Percentiles rank a stretch among this genome's conserved stretches.
These are phyloP conservation scores for Akanthomyces dipterigenus DNA, from an alignment of 2,329 filamentous ascomycete species.

Conservation along the genomic window DNA sequence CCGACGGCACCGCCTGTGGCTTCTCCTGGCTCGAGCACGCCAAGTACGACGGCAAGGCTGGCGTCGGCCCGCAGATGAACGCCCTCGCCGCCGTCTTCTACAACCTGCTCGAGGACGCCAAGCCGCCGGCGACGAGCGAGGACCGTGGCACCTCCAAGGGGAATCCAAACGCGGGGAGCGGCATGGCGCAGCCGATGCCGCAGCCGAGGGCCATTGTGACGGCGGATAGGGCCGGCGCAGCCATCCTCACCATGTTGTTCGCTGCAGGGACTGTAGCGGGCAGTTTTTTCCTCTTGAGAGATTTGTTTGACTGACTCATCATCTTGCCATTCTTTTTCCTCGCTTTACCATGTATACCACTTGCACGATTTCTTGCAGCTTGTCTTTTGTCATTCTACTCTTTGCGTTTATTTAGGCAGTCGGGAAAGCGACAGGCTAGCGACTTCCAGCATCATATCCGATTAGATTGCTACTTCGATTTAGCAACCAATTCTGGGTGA, in stretches of 20 bases:
- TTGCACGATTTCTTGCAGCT: background rate
- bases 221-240: conserved; percentile 47
- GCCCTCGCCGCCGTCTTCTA: conserved; percentile 58
- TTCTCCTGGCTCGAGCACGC: conserved; percentile 52
- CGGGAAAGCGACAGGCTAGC: no score
- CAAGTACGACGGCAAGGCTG: conserved; percentile 51
- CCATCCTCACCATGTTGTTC: conserved; percentile 46
- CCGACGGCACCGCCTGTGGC: conserved; percentile 57
- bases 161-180: conserved; percentile 39
- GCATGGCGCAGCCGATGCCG: conserved; percentile 21
- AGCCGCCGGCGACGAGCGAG: conserved; percentile 42
- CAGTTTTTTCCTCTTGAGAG: conserved; percentile 40
- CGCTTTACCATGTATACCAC: background rate
- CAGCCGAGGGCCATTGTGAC: conserved; percentile 33
- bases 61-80: conserved; percentile 65
- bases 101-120: conserved; percentile 39
- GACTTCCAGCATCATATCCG: no score
- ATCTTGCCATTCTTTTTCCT: background rate
- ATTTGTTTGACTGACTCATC: conserved; percentile 13
- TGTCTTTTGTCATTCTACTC: background rate
- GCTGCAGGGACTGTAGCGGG: conserved; percentile 42
- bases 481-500: no score
- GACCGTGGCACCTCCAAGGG: conserved; percentile 55
- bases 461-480: no score
- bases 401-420: background rate